phyloP scores from a whole-genome alignment of 495 filamentous ascomycete species.

The Viridothelium virens region DNA sequence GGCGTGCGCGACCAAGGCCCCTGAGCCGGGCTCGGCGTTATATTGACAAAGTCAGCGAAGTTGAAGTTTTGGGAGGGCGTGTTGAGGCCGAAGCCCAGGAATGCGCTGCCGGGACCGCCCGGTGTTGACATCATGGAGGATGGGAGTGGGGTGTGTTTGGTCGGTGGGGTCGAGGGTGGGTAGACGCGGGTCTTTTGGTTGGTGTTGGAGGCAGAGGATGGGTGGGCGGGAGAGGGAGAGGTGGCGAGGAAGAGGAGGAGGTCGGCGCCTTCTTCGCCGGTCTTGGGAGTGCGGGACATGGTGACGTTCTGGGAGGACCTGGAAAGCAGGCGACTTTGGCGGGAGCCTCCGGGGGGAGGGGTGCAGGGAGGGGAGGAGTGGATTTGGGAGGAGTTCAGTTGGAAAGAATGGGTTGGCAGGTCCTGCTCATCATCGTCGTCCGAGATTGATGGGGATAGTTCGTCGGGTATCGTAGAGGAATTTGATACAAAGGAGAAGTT shows the following conservation, averaged over 20 bases:
- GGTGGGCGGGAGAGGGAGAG: conserved; percentile 74
- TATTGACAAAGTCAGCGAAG: conserved; percentile 94
- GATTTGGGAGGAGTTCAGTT: conserved; percentile 44
- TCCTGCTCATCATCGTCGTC: conserved; percentile 78
- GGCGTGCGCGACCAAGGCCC: conserved; percentile 55
- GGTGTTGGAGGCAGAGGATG: conserved; percentile 20
- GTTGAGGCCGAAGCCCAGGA: conserved; percentile 48
- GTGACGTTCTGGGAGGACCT: conserved; percentile 29
- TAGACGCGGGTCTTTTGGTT: conserved; percentile 44
- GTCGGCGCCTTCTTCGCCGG: conserved; percentile 81
- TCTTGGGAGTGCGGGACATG: conserved; percentile 30
- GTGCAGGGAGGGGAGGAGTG: conserved; percentile 75
- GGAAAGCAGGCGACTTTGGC: conserved; percentile 26
- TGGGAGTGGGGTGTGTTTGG: conserved; percentile 65
- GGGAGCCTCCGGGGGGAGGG: conserved; percentile 50
- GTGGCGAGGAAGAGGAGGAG: conserved; percentile 85
- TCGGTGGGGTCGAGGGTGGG: conserved; percentile 81
- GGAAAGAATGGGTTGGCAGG: conserved; percentile 69
- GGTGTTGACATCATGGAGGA: conserved; percentile 89
- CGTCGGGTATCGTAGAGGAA: conserved; percentile 54
- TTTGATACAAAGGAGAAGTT: conserved; percentile 66
- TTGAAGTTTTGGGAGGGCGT: conserved; percentile 71
- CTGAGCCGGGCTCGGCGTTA: conserved; percentile 91
- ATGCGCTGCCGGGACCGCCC: conserved; percentile 53
- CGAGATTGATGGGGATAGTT: conserved; percentile 53